phyloP scores from a whole-genome alignment of 2,329 filamentous ascomycete species.

The Colletotrichum sp. region DNA sequence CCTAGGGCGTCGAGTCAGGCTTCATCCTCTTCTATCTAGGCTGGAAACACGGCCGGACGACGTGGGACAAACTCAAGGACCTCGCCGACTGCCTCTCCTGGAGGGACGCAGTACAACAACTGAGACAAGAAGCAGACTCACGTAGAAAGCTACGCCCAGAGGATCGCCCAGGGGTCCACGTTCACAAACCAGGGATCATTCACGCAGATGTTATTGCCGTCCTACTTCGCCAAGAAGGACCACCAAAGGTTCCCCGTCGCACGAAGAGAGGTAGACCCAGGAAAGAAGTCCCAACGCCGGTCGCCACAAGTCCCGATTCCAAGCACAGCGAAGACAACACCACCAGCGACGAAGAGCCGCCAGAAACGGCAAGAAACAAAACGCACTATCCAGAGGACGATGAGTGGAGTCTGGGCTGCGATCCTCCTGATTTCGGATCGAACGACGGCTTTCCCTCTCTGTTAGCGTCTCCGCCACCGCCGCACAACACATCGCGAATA shows the following conservation, averaged over 20 bases:
- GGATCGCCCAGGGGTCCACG: neutral
- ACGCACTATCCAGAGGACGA: neutral
- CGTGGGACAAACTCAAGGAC: neutral
- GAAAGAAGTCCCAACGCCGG: neutral
- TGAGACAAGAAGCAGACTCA: neutral
- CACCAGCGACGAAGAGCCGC: rapidly evolving
- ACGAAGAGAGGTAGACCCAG: neutral
- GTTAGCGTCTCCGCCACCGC: neutral
- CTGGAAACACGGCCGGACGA: neutral
- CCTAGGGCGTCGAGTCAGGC: neutral
- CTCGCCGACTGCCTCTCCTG: neutral
- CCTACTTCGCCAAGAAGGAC: neutral
- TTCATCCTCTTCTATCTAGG: neutral
- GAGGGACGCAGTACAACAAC: neutral
- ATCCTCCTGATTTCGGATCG: neutral
- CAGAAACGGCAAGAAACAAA: neutral
- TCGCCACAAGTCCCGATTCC: no score
- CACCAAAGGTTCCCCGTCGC: neutral
- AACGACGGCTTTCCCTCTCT: neutral
- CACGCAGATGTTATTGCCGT: neutral
- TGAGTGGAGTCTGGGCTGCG: no score
- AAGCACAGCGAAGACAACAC: no score
- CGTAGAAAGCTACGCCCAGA: neutral
- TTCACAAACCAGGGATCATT: neutral
- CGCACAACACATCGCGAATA: neutral